These are phyloP conservation scores for Claviceps cyperi DNA, from an alignment of 2,329 filamentous ascomycete genomes.

Conservation along the genomic window DNA sequence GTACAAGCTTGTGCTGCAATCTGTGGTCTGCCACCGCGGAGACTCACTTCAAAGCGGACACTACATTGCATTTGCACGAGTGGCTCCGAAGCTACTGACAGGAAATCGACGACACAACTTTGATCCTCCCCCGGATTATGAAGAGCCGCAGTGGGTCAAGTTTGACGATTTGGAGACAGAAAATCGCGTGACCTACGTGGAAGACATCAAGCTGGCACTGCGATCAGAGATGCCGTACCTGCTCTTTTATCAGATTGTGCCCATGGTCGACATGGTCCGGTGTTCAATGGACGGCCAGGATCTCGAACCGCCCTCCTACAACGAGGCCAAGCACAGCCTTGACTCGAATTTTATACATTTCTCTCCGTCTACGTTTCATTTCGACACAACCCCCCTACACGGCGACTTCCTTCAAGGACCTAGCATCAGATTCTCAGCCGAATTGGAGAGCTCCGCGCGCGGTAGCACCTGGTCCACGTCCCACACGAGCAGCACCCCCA, in stretches of 20 bases:
- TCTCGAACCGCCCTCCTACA: constrained; percentile 44
- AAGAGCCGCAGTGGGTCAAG: constrained; percentile 69
- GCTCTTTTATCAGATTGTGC: constrained; percentile 87
- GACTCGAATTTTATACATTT: constrained; percentile 15
- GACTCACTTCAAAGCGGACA: constrained; percentile 77
- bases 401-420: constrained; percentile 23
- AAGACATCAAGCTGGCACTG: constrained; percentile 63
- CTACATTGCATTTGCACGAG: constrained; percentile 75
- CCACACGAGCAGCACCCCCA: constrained; percentile 17
- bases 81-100: constrained; percentile 47
- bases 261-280: constrained; percentile 55
- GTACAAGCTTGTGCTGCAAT: constrained; percentile 85
- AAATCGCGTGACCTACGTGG: constrained; percentile 58
- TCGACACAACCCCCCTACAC: constrained; percentile 9
- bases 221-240: constrained; percentile 86
- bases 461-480: constrained; percentile 29
- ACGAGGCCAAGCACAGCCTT: constrained; percentile 32
- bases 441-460: constrained; percentile 35
- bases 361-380: constrained; percentile 1
- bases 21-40: constrained; percentile 83
- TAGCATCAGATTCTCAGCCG: constrained; percentile 41
- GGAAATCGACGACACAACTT: constrained; percentile 41
- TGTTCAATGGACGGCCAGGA: constrained; percentile 32
- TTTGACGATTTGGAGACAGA: constrained; percentile 72
- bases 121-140: constrained; percentile 49